phyloP scores from a whole-genome alignment of 1,284 basidiomycete species.

The Ustilago tritici region DNA sequence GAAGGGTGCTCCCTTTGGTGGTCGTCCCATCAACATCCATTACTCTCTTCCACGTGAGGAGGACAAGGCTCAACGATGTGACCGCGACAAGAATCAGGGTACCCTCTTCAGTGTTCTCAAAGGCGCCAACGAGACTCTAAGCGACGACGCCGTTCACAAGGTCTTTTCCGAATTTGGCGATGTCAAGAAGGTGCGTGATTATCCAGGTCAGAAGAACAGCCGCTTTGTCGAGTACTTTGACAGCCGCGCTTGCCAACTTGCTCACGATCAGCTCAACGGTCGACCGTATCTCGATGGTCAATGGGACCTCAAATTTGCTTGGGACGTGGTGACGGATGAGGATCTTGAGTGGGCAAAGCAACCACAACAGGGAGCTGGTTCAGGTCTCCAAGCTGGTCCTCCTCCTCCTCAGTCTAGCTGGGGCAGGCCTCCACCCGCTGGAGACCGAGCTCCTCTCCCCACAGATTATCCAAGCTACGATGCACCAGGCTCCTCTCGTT shows the following conservation, averaged over 20 bases:
- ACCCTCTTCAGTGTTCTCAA: constrained; percentile 82
- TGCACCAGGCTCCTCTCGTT: constrained; percentile 5
- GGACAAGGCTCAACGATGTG: constrained; percentile 80
- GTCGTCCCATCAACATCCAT: constrained; percentile 90
- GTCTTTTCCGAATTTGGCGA: constrained; percentile 90
- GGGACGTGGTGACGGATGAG: constrained; percentile 74
- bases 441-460: constrained; percentile 24
- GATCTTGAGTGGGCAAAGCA: constrained; percentile 50
- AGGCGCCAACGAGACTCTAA: constrained; percentile 78
- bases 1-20: constrained; percentile 45
- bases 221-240: constrained; percentile 52
- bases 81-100: constrained; percentile 91
- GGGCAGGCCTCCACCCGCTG: constrained; percentile 18
- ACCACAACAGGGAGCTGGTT: constrained; percentile 17
- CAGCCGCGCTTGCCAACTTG: constrained; percentile 76
- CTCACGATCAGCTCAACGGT: constrained; percentile 82
- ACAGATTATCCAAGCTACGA: constrained; percentile 33
- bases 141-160: constrained; percentile 83
- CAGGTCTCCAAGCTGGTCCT: constrained; percentile 60
- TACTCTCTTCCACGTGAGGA: constrained; percentile 89
- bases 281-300: constrained; percentile 84
- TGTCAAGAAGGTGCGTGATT: constrained; percentile 78
- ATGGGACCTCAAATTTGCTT: constrained; percentile 88
- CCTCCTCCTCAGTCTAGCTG: constrained; percentile 28
- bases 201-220: constrained; percentile 52